Percentiles rank a stretch among this genome's conserved stretches.
phyloP scores from a whole-genome alignment of 352 stramenopile genomes.

The Phytopythium litorale region DNA sequence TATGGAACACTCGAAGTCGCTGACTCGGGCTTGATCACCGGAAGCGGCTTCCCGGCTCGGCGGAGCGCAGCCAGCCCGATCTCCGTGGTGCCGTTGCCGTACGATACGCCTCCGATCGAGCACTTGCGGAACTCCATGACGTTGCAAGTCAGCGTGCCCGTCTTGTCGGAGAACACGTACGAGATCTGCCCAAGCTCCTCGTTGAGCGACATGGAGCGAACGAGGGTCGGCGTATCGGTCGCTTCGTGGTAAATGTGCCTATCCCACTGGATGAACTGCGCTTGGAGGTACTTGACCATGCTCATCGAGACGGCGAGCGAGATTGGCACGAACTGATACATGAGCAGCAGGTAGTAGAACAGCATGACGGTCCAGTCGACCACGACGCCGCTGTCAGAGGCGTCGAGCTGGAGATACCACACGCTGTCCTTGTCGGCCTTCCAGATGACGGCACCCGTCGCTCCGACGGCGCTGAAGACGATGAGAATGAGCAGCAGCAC shows the following conservation, averaged over 20 bases:
- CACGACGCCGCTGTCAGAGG: slow-evolving; percentile 22
- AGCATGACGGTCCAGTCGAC: slow-evolving; percentile 83
- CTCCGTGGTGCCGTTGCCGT: slow-evolving; percentile 84
- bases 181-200: slow-evolving; percentile 96
- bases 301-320: slow-evolving; percentile 97
- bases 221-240: slow-evolving; percentile 85
- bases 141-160: slow-evolving; percentile 99
- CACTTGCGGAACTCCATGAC: slow-evolving; percentile 97
- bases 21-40: slow-evolving; percentile 18
- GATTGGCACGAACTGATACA: slow-evolving; percentile 97
- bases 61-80: slow-evolving; percentile 69
- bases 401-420: slow-evolving; percentile 58
- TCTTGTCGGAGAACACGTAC: slow-evolving; percentile 99
- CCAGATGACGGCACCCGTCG: slow-evolving; percentile 58
- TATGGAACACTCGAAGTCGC: slow-evolving; percentile 38
- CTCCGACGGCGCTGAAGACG: slow-evolving; percentile 54
- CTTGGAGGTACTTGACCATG: slow-evolving; percentile 94
- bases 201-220: slow-evolving; percentile 93
- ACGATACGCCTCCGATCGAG: slow-evolving; percentile 87
- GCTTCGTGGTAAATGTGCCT: slow-evolving; percentile 91
- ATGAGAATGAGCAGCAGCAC: slow-evolving; percentile 64
- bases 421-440: slow-evolving; percentile 30
- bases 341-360: slow-evolving; percentile 94
- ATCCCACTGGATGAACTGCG: slow-evolving; percentile 93
- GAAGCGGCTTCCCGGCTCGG: slow-evolving; percentile 54